Percentiles rank a stretch among this genome's conserved stretches.
These are phyloP conservation scores for Phallus indusiatus DNA, from an alignment of 768 basidiomycete species.

Conservation along the genomic window DNA sequence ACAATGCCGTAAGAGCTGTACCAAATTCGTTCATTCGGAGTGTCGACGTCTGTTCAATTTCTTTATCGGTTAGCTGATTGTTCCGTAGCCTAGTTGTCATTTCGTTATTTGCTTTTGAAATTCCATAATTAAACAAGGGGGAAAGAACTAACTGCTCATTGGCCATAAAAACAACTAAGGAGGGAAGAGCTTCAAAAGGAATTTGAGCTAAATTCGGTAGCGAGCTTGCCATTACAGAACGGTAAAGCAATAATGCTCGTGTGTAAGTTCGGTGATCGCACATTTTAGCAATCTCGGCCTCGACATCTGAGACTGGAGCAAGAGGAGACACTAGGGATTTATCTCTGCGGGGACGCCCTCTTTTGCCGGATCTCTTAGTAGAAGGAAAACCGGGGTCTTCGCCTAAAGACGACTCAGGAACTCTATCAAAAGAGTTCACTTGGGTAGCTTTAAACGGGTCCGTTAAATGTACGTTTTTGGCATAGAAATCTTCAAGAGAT, in stretches of 20 bases:
- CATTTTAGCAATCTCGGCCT: background rate
- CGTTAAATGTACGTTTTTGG: background rate
- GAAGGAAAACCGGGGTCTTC: background rate
- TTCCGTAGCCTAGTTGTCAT: background rate
- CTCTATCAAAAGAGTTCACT: background rate
- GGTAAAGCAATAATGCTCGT: conserved; percentile 1
- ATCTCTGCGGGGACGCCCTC: conserved; percentile 1
- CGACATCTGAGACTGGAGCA: background rate
- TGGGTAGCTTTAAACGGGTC: background rate
- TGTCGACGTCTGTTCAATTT: background rate
- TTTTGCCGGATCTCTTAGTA: background rate
- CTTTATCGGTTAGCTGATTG: background rate
- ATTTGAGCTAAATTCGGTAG: background rate
- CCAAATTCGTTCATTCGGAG: background rate
- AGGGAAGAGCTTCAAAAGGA: background rate
- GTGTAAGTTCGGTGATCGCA: background rate
- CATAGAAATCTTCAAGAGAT: conserved; percentile 4
- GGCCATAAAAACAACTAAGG: background rate
- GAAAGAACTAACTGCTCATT: conserved; percentile 1
- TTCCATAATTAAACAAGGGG: background rate
- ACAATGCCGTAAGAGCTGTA: background rate
- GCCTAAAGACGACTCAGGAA: background rate
- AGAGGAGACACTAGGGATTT: background rate
- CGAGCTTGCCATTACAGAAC: background rate
- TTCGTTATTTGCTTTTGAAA: background rate